phyloP scores from a whole-genome alignment of 352 stramenopile species.

The Phytophthora meadii region DNA sequence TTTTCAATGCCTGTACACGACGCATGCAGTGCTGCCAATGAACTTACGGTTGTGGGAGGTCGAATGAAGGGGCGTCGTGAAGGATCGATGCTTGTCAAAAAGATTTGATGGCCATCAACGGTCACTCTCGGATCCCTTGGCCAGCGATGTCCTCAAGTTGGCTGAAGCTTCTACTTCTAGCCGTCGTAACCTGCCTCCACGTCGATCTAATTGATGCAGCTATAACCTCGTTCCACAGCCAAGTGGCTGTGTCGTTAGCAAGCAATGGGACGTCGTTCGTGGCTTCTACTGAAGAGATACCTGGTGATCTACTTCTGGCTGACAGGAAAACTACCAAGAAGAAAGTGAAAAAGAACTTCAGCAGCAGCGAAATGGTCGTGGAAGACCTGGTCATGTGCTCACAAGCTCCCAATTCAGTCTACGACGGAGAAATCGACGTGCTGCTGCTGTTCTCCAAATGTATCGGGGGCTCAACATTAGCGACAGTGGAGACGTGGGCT shows the following conservation, averaged over 20 bases:
- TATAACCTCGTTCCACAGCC: constrained; percentile 10
- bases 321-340: constrained; percentile 26
- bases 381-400: constrained; percentile 35
- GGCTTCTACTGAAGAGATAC: constrained; percentile 13
- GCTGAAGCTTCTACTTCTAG: constrained; percentile 4
- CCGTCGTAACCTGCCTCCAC: constrained; percentile 3
- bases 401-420: constrained; percentile 12
- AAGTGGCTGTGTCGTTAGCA: constrained; percentile 23
- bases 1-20: neutral
- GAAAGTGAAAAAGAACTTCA: constrained; percentile 24
- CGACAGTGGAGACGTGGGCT: constrained; percentile 52
- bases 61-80: no score
- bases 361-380: constrained; percentile 12
- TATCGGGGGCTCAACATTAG: constrained; percentile 40
- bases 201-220: neutral
- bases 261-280: constrained; percentile 26
- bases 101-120: constrained; percentile 18
- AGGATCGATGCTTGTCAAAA: constrained; percentile 7
- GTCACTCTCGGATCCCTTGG: constrained; percentile 16
- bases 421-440: constrained; percentile 40
- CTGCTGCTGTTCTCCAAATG: constrained; percentile 67
- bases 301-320: constrained; percentile 16
- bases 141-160: no score
- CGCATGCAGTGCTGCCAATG: neutral
- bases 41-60: no score